Evolutionary conservation across 495 filamentous ascomycete species (phyloP), one percentile per base, ranked within the genome.

Genomic region (Hypoxylon subgilvum): DNA sequence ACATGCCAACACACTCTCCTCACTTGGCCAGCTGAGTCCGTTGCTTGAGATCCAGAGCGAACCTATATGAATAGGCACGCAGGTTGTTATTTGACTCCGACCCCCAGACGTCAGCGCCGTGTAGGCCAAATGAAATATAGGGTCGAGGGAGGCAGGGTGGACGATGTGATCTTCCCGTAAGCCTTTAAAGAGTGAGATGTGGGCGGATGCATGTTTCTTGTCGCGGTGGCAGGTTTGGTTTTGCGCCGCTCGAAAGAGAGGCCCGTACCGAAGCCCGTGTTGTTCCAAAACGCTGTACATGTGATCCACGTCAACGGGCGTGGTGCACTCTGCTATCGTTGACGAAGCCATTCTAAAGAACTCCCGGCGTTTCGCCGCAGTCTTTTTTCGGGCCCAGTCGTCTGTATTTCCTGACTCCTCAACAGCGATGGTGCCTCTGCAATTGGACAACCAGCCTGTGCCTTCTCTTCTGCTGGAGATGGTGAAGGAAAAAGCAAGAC

Each of bases 71-170:
- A 39, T 41, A 6, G 59, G 59, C 5, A 63, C 35, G 27, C 36
- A 38, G 5, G 59, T 63, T 7, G 59, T 30, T 13, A 56, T 51
- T n/a, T n/a, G n/a, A n/a, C 7, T 38, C 21, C 40, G 28, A 9
- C 59, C 59, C 1, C 59, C 59, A 2, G 13, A 9, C 2, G 51
- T 51, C 4, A 63, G 25, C 3, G 23, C 59, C 9, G 51, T 57
- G 38, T 22, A 52, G 8, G 45, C 9, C 1, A 57, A 17, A 27
- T 56, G 59, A 6, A 63, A 40, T 10, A 63, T 16, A 1, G 59
- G 40, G 36, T 63, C 59, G 18, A 63, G 16, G 6, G 73, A 70
- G 1, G 67, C 61, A 7, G 76, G 76, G 40, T 79, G 75, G 16
- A 78, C 64, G 8, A 78, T 23, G 58, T 44, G 25, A 13, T 3